Evolutionary conservation across 129 eudicot genomes (phyloP).

Genomic region (Pulicaria dysenterica): DNA sequence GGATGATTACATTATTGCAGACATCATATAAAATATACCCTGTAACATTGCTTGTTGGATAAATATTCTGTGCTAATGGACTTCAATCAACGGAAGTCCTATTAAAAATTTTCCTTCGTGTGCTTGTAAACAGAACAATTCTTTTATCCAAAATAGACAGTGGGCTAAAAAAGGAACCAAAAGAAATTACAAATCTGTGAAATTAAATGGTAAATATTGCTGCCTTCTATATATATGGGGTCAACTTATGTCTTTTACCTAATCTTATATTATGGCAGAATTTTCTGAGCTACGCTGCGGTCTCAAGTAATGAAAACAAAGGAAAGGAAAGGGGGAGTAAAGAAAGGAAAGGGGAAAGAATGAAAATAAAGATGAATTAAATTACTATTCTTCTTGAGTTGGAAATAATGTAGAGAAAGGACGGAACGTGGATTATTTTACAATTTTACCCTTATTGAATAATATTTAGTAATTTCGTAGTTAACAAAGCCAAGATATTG

Average conservation of each 20-base stretch:
- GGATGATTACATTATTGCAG: constrained; percentile 12
- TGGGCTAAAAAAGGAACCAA: constrained; percentile 6
- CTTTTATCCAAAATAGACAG: background rate
- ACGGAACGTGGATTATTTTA: too few relatives aligned
- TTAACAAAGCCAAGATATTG: too few relatives aligned
- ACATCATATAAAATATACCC: background rate
- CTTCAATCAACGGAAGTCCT: constrained; percentile 10
- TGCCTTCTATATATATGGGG: too few relatives aligned
- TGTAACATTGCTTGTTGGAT: constrained; percentile 5
- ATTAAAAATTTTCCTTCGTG: background rate
- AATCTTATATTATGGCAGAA: background rate
- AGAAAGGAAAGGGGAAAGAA: background rate
- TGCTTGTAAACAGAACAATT: background rate
- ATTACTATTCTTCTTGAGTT: too few relatives aligned
- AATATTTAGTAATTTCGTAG: too few relatives aligned
- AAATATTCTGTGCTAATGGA: constrained; percentile 5
- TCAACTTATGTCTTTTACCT: too few relatives aligned
- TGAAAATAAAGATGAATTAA: too few relatives aligned
- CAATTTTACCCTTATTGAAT: too few relatives aligned
- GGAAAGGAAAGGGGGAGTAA: too few relatives aligned
- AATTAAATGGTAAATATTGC: too few relatives aligned
- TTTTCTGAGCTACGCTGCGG: background rate
- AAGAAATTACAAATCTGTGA: background rate
- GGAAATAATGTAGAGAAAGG: too few relatives aligned
- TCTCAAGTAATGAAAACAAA: too few relatives aligned